Evolutionary conservation across 1,284 basidiomycete genomes (phyloP), one percentile per base, ranked within the genome.

Genomic region (Moniliophthora roreri): DNA sequence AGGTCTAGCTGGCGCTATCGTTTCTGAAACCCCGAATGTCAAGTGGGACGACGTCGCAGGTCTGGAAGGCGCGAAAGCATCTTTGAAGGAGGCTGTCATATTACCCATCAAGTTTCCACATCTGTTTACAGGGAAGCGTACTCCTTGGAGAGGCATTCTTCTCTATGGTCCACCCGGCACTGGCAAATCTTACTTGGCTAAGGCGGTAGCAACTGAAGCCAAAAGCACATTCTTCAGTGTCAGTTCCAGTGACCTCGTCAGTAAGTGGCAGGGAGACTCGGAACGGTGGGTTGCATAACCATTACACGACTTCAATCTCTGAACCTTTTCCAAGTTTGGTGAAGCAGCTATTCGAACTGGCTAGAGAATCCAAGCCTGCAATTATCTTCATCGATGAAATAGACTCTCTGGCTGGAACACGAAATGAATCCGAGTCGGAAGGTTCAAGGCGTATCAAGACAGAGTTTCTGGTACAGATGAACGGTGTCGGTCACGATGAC

Each of bases 381-480:
- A 99, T 99, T 71, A 98, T 99, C 69, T 99, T 99, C 69, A 94
- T 99, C 65, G 96, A 99, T 69, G 96, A 99, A 68, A 93, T 99
- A 41, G 96, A 99, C 72, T 98, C 95, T 15, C 78, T 99, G 50
- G 93, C 95, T 13, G 95, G 97, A 1, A 92, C 95, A 21, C 84
- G 96, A 67, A 95, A 93, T 57, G 96, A 99, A 69, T 93, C 92
- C 26, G 96, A 99, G 71, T 95, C 92, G 1, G 96, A 99, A 67
- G 96, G 96, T 3, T 93, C 91, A 23, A 77, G 96, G 59, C 83
- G 97, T 39, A 99, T 99, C 73, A 99, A 99, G 81, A 99, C 96
- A 1, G 96, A 99, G 73, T 98, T 99, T 65, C 74, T 98, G 49
- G 93, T 95, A 26, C 93, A 98, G 70, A 99, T 99, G 93, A 95